These are phyloP conservation scores for Scedosporium boydii DNA, from an alignment of 2,329 filamentous ascomycete species.

Conservation along the genomic window DNA sequence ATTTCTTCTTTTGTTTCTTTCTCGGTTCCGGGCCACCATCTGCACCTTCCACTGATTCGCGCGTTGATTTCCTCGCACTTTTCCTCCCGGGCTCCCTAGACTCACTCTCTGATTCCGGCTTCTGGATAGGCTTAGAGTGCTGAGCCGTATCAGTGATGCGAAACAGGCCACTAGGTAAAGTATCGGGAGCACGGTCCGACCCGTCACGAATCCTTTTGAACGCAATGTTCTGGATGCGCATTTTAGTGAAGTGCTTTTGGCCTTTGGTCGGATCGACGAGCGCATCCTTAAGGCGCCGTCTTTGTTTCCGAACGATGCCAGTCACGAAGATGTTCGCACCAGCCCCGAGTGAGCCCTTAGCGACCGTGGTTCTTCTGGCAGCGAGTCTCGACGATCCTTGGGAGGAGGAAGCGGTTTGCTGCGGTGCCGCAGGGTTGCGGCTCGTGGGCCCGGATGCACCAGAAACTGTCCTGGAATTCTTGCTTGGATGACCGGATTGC, in stretches of 20 bases:
- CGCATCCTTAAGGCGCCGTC: conserved; percentile 24
- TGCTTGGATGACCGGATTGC: neutral
- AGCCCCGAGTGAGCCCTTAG: neutral
- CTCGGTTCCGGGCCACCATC: neutral
- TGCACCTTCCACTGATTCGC: neutral
- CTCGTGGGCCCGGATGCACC: neutral
- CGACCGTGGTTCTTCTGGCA: neutral
- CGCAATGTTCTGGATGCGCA: conserved; percentile 24
- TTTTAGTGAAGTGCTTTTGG: conserved; percentile 29
- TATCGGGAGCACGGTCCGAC: conserved; percentile 25
- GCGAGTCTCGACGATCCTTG: neutral
- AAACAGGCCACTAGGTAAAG: neutral
- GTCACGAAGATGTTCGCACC: conserved; percentile 4
- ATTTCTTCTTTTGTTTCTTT: conserved; percentile 15
- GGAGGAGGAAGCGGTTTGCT: neutral
- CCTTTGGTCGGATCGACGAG: conserved; percentile 31
- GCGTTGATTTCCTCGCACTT: no score
- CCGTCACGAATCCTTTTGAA: conserved; percentile 28
- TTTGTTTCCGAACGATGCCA: conserved; percentile 19
- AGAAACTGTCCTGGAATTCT: neutral
- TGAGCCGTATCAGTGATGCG: neutral
- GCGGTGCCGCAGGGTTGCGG: neutral
- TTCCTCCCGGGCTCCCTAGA: neutral
- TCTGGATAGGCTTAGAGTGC: neutral
- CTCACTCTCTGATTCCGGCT: neutral